A percentile compares a stretch with the other conserved stretches of the same genome.
Conservation (phyloP, 2,329 filamentous ascomycete species). For the Ceratocystis cacaofunesta region DNA sequence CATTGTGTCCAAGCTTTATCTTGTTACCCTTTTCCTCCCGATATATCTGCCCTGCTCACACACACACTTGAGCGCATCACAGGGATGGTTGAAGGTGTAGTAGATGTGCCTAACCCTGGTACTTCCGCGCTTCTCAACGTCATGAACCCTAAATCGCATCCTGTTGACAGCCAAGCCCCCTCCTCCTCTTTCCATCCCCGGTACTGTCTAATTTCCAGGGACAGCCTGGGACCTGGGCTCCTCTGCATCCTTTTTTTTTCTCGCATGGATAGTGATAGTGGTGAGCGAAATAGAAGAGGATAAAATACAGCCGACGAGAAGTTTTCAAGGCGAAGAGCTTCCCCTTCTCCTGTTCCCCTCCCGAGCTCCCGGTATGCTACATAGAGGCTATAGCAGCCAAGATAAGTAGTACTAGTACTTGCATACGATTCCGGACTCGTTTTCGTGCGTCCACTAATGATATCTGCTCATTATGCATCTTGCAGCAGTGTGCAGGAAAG, state of each 20-base stretch:
- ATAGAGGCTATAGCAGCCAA: not conserved
- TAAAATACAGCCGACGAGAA: not conserved
- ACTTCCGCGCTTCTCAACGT: not conserved
- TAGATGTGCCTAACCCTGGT: not conserved
- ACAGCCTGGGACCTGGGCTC: not conserved
- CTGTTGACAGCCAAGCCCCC: not conserved
- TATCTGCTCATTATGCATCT: not conserved
- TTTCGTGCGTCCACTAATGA: not conserved
- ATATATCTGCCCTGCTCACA: not conserved
- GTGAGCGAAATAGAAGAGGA: not conserved
- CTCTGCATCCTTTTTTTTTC: not conserved
- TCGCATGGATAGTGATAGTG: too few species aligned
- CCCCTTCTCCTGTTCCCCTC: not conserved
- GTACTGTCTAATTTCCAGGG: not conserved
- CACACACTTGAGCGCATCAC: not conserved
- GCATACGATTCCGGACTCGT: not conserved
- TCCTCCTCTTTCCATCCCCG: not conserved
- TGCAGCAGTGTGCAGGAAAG: not conserved
- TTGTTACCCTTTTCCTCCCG: not conserved
- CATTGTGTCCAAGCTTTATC: not conserved
- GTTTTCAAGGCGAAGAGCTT: not conserved
- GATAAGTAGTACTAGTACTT: not conserved
- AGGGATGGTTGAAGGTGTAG: not conserved
- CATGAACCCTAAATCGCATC: not conserved
- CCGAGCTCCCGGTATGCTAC: not conserved